Percentiles rank a stretch among this genome's conserved stretches.
phyloP scores from a whole-genome alignment of 23 red algal species.

The Gracilaria caudata region DNA sequence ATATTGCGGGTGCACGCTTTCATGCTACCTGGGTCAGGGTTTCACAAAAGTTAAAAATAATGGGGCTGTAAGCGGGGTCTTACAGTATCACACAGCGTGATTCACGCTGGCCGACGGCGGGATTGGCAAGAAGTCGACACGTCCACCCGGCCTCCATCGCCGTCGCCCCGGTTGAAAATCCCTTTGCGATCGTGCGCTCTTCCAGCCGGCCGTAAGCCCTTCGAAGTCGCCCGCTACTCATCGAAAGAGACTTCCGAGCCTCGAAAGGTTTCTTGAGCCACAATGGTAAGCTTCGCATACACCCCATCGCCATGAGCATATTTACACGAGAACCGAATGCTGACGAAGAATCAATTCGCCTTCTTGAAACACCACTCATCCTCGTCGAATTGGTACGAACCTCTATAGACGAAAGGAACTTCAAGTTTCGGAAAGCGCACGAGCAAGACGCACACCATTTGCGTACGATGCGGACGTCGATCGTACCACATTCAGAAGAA shows the following conservation, averaged over 20 bases:
- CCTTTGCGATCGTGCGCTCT: neutral
- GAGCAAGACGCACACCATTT: conserved; percentile 94
- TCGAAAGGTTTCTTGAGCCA: neutral
- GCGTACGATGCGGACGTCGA: conserved; percentile 94
- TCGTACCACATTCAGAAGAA: conserved; percentile 99
- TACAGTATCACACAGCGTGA: too few species aligned
- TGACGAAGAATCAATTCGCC: neutral
- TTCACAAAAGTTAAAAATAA: neutral
- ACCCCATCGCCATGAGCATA: neutral
- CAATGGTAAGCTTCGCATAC: neutral
- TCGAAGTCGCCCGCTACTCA: neutral
- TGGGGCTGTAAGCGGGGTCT: neutral
- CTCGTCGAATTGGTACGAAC: neutral
- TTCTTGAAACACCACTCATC: neutral
- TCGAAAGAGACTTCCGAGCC: neutral
- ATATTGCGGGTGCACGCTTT: too few species aligned
- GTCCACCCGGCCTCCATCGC: conserved; percentile 4
- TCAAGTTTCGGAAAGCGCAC: conserved; percentile 90
- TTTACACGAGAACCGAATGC: neutral
- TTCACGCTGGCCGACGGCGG: neutral
- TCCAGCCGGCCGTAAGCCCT: neutral
- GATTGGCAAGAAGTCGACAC: neutral
- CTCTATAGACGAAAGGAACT: conserved; percentile 92
- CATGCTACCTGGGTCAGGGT: too few species aligned
- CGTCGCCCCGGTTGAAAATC: too few species aligned